A percentile compares a stretch with the other conserved stretches of the same genome.
Evolutionary conservation across 2,329 filamentous ascomycete genomes (phyloP).

Genomic region (Aspergillus calidoustus): DNA sequence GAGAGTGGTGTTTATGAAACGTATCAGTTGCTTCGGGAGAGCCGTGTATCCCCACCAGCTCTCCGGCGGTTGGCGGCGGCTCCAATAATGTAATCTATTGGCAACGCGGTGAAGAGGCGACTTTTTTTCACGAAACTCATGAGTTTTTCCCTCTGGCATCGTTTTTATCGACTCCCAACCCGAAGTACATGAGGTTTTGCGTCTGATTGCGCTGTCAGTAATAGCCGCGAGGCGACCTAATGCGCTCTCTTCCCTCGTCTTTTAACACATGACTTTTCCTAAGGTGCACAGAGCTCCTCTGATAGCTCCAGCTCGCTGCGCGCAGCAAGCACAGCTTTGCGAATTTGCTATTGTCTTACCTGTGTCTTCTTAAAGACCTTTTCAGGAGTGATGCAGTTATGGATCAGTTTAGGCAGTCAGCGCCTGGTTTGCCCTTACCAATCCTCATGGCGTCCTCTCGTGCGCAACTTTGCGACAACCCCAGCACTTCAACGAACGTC

Average conservation of each 20-base stretch:
- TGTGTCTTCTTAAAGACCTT: background rate
- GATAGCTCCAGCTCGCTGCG: background rate
- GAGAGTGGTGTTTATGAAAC: constrained; percentile 29
- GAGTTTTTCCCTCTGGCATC: background rate
- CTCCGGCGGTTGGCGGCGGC: constrained; percentile 19
- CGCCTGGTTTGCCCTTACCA: constrained; percentile 50
- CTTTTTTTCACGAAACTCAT: constrained; percentile 2
- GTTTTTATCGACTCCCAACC: background rate
- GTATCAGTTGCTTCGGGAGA: constrained; percentile 24
- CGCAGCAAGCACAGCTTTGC: background rate
- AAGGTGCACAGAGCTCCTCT: constrained; percentile 1
- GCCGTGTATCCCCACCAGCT: constrained; percentile 25
- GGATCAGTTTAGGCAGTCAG: constrained; percentile 39
- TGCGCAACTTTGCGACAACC: constrained; percentile 39
- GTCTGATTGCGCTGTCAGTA: background rate
- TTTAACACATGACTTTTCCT: background rate
- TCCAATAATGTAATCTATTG: constrained; percentile 4
- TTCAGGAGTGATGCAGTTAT: constrained; percentile 45
- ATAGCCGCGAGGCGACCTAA: background rate
- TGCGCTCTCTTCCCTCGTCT: background rate
- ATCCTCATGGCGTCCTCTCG: constrained; percentile 31
- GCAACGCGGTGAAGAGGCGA: constrained; percentile 13
- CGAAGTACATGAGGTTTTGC: background rate
- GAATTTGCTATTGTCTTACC: background rate
- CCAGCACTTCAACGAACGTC: constrained; percentile 28